These are phyloP conservation scores for Tarenaya hassleriana DNA, from an alignment of 345 rosid species.

Conservation along the genomic window DNA sequence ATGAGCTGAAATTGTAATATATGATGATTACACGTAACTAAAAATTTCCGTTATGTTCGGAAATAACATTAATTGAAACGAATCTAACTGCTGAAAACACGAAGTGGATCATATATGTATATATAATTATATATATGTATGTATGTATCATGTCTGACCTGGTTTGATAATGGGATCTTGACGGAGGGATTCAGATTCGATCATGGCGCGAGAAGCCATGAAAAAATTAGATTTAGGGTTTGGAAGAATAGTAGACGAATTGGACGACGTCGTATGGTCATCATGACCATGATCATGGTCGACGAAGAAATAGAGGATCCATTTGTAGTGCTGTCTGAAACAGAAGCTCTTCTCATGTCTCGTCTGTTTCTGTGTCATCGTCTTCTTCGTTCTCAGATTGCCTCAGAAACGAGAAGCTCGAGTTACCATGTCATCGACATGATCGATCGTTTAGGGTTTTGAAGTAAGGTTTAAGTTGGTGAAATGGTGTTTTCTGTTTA, in stretches of 20 bases:
- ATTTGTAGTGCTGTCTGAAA: constrained; percentile 63
- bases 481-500: constrained; percentile 35
- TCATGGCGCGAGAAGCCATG: constrained; percentile 53
- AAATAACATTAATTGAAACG: too few relatives aligned
- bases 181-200: constrained; percentile 40
- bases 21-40: too few relatives aligned
- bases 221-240: constrained; percentile 32
- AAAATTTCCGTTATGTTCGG: too few relatives aligned
- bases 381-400: constrained; percentile 29
- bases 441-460: constrained; percentile 9
- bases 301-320: constrained; percentile 74
- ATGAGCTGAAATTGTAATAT: too few relatives aligned
- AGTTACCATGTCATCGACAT: neutral
- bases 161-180: constrained; percentile 25
- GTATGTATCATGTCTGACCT: constrained; percentile 26
- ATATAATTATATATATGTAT: too few relatives aligned
- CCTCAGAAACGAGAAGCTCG: constrained; percentile 4
- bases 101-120: too few relatives aligned
- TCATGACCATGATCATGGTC: constrained; percentile 48
- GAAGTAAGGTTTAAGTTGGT: constrained; percentile 25
- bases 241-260: constrained; percentile 29
- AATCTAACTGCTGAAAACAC: too few relatives aligned
- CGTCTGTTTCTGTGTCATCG: constrained; percentile 35
- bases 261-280: constrained; percentile 35
- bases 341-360: constrained; percentile 40